These are phyloP conservation scores for Cyanidioschyzon merolae DNA, from an alignment of 23 red algal genomes.

Conservation along the genomic window DNA sequence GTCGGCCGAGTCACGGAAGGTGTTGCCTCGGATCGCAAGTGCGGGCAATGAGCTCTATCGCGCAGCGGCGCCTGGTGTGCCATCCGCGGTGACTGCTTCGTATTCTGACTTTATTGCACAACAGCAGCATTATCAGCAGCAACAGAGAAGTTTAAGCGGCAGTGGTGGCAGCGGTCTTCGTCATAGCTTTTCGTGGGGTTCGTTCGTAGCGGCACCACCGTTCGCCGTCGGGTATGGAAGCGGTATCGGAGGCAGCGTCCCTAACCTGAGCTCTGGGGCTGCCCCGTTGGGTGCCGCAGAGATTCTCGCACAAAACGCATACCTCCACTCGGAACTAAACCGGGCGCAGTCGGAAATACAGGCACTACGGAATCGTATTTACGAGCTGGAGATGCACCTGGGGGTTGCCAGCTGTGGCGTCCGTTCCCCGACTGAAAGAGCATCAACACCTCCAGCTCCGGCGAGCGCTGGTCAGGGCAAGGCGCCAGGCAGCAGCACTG, in stretches of 20 bases:
- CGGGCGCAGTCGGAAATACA: constrained; percentile 8
- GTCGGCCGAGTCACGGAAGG: not conserved
- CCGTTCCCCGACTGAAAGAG: not conserved
- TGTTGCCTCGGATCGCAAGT: not conserved
- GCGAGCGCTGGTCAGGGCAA: not conserved
- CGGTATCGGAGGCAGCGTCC: not conserved
- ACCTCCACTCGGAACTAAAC: not conserved
- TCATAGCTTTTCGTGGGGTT: constrained; percentile 10
- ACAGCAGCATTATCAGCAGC: constrained; percentile 14
- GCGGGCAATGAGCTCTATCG: not conserved
- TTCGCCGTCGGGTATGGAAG: not conserved
- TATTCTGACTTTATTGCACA: constrained; percentile 1
- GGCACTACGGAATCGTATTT: not conserved
- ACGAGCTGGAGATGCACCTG: not conserved
- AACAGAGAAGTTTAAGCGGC: not conserved
- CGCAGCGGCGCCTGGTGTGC: not conserved
- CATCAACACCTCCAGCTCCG: not conserved
- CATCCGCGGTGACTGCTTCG: not conserved
- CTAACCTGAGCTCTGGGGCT: not conserved
- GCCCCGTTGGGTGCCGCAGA: not conserved
- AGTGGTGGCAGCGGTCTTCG: not conserved
- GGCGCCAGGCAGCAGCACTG: not conserved
- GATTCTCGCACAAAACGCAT: not conserved
- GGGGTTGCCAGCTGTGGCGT: not conserved
- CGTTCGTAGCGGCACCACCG: not conserved